These are phyloP conservation scores for Misopates orontium DNA, from an alignment of 257 asterid species.

Conservation along the genomic window DNA sequence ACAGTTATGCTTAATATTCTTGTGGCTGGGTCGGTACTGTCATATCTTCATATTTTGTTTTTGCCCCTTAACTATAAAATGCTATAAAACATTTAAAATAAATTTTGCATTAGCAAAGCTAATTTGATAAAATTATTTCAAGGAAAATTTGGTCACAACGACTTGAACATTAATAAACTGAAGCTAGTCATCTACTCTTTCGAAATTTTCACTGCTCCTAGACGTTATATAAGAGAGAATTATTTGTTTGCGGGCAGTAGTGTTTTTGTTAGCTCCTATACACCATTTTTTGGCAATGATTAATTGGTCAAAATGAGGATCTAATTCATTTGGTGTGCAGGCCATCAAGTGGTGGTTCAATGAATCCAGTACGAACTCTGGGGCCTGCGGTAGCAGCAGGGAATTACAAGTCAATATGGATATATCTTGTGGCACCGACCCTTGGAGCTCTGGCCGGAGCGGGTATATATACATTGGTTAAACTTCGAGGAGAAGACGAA, in stretches of 20 bases:
- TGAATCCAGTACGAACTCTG: slow-evolving; percentile 87
- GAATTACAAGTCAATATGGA: slow-evolving; percentile 77
- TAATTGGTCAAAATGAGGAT: too few species aligned
- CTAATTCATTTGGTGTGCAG: slow-evolving; percentile 30
- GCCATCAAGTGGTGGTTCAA: slow-evolving; percentile 84
- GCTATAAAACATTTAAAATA: background rate
- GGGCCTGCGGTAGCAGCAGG: slow-evolving; percentile 96
- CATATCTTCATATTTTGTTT: background rate
- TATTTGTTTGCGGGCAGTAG: too few species aligned
- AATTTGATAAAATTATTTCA: too few species aligned
- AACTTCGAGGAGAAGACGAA: slow-evolving; percentile 48
- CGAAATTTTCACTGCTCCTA: too few species aligned
- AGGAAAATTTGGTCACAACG: too few species aligned
- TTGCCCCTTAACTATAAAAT: background rate
- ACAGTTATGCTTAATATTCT: slow-evolving; percentile 85
- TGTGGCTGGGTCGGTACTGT: slow-evolving; percentile 73
- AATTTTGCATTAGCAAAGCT: background rate
- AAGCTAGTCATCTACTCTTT: too few species aligned
- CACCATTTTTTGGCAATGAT: too few species aligned
- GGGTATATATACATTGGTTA: slow-evolving; percentile 52
- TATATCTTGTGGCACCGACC: slow-evolving; percentile 76
- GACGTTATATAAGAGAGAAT: too few species aligned
- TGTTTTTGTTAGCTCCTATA: too few species aligned
- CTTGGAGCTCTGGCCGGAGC: slow-evolving; percentile 89
- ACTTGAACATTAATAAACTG: too few species aligned